A percentile compares a stretch with the other conserved stretches of the same genome.
phyloP scores from a whole-genome alignment of 1,139 yeast species.

The Nakaseomyces delphensis region DNA sequence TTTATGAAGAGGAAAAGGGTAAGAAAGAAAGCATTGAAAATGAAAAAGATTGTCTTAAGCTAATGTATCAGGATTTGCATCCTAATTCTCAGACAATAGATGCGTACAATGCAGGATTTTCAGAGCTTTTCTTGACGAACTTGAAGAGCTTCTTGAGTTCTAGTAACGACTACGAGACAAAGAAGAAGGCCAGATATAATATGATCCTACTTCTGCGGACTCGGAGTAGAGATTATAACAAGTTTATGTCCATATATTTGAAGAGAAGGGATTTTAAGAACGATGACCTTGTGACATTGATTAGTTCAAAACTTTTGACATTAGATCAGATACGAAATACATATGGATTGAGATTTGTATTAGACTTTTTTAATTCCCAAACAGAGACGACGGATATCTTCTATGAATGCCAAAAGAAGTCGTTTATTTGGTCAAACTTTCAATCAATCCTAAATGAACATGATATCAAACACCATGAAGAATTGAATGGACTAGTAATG shows the following conservation, averaged over 20 bases:
- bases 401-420: constrained; percentile 20
- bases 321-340: constrained; percentile 24
- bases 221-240: constrained; percentile 24
- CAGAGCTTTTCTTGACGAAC: constrained; percentile 27
- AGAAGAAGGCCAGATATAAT: constrained; percentile 16
- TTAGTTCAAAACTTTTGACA: constrained; percentile 25
- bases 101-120: constrained; percentile 17
- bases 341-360: constrained; percentile 15
- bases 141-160: constrained; percentile 18
- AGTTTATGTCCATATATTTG: constrained; percentile 27
- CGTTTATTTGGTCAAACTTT: constrained; percentile 21
- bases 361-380: not conserved
- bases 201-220: constrained; percentile 21
- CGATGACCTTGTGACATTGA: constrained; percentile 19
- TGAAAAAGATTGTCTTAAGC: constrained; percentile 13
- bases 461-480: constrained; percentile 8
- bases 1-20: constrained; percentile 27
- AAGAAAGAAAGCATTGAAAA: constrained; percentile 20
- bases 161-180: constrained; percentile 8
- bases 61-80: constrained; percentile 11
- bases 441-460: constrained; percentile 17
- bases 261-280: constrained; percentile 25
- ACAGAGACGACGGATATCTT: constrained; percentile 13
- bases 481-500: constrained; percentile 13
- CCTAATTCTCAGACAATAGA: constrained; percentile 11